phyloP scores from a whole-genome alignment of 1,139 yeast species.

The Debaryomycetaceae sp. region DNA sequence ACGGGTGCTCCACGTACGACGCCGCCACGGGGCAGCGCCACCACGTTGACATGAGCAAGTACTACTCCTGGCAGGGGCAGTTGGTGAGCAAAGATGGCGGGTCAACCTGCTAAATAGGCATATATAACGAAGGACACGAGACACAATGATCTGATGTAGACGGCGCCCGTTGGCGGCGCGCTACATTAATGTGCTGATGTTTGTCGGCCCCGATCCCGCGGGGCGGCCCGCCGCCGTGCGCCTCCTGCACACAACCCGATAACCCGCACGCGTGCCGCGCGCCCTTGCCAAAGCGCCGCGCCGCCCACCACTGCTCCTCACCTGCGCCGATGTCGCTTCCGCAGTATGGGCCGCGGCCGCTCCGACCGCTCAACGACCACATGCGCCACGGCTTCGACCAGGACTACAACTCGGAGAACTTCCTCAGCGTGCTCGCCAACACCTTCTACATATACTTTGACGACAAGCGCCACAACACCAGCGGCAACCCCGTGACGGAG shows the following conservation, averaged over 20 bases:
- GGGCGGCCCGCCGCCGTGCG: no score
- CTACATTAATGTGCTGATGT: no score
- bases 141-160: no score
- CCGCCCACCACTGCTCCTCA: slow-evolving; percentile 2
- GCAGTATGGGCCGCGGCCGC: slow-evolving; percentile 28
- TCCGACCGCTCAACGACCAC: slow-evolving; percentile 47
- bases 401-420: slow-evolving; percentile 60
- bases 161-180: no score
- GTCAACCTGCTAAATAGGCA: slow-evolving; percentile 27
- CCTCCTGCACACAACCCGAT: slow-evolving; percentile 1
- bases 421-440: slow-evolving; percentile 60
- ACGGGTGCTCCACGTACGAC: slow-evolving; percentile 63
- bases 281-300: slow-evolving; percentile 1
- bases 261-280: slow-evolving; percentile 1
- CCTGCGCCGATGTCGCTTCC: slow-evolving; percentile 1
- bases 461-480: slow-evolving; percentile 87
- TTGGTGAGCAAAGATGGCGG: slow-evolving; percentile 26
- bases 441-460: slow-evolving; percentile 78
- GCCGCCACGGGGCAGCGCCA: slow-evolving; percentile 47
- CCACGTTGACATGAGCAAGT: slow-evolving; percentile 57
- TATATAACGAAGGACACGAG: no score
- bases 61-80: slow-evolving; percentile 61
- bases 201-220: no score
- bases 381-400: slow-evolving; percentile 82
- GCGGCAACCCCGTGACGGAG: slow-evolving; percentile 75